Percentiles rank a stretch among this genome's conserved stretches.
Evolutionary conservation across 345 rosid species (phyloP).

Genomic region (Eucalyptus victrix): DNA sequence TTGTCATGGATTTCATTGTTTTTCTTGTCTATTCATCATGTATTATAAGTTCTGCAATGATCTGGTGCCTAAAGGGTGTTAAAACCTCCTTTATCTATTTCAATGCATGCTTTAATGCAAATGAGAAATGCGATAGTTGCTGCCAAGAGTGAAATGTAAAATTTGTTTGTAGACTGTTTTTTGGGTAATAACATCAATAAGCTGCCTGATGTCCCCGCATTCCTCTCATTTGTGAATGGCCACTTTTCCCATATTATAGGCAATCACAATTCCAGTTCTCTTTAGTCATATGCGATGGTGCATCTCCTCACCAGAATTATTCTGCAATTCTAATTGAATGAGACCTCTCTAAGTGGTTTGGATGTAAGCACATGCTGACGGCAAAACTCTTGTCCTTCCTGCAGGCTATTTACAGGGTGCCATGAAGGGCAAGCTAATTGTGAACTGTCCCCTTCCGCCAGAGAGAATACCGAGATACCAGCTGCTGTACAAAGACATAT

Average conservation of each 20-base stretch:
- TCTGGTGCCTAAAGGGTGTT: neutral
- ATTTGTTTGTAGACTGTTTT: neutral
- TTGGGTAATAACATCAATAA: neutral
- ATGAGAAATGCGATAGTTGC: neutral
- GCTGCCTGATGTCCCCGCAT: neutral
- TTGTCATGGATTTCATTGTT: neutral
- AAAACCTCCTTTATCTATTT: neutral
- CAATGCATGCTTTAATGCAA: neutral
- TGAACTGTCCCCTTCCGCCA: constrained; percentile 62
- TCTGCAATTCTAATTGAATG: neutral
- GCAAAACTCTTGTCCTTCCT: neutral
- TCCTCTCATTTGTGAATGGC: neutral
- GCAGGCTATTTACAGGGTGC: constrained; percentile 90
- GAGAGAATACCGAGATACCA: constrained; percentile 81
- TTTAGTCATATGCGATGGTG: neutral
- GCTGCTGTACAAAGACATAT: constrained; percentile 61
- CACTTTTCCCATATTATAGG: neutral
- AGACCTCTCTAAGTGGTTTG: neutral
- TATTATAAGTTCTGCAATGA: neutral
- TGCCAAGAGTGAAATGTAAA: neutral
- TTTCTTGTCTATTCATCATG: neutral
- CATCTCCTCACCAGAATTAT: neutral
- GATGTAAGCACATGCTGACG: neutral
- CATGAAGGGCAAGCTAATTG: constrained; percentile 92
- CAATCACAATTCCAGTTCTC: neutral